Evolutionary conservation across 441 rosid genomes (phyloP).

Genomic region (Gossypium davidsonii): DNA sequence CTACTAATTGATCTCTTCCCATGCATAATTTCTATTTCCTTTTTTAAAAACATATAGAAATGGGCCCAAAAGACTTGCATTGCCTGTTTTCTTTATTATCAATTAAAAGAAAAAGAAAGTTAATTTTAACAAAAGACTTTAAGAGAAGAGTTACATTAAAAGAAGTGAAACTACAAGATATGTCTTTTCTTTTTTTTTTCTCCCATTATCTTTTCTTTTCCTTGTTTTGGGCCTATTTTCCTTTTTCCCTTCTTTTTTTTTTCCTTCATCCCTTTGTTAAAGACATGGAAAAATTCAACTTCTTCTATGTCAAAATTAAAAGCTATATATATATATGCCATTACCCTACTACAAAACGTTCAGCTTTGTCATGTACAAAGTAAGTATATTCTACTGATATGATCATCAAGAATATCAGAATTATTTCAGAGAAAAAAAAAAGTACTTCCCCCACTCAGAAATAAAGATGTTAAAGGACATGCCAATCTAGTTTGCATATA

Average conservation of each 20-base stretch:
- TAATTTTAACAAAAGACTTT: constrained; percentile 35
- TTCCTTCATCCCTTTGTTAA: constrained; percentile 26
- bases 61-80: constrained; percentile 37
- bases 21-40: constrained; percentile 30
- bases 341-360: constrained; percentile 15
- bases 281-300: constrained; percentile 26
- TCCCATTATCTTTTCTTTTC: background rate
- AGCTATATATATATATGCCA: background rate
- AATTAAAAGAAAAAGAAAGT: constrained; percentile 18
- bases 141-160: constrained; percentile 37
- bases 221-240: no score
- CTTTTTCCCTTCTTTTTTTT: background rate
- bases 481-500: background rate
- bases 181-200: constrained; percentile 22
- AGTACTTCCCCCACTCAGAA: background rate
- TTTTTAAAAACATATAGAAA: constrained; percentile 20
- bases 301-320: constrained; percentile 30
- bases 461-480: background rate
- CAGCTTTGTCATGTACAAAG: constrained; percentile 17
- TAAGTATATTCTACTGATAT: constrained; percentile 23
- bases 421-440: background rate
- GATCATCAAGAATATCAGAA: constrained; percentile 9
- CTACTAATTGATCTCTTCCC: constrained; percentile 1
- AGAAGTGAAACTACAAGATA: constrained; percentile 42
- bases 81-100: constrained; percentile 21